Evolutionary conservation across 164 flowering plant species (phyloP), one percentile per base, ranked within the genome.

Genomic region (Annona cherimola): DNA sequence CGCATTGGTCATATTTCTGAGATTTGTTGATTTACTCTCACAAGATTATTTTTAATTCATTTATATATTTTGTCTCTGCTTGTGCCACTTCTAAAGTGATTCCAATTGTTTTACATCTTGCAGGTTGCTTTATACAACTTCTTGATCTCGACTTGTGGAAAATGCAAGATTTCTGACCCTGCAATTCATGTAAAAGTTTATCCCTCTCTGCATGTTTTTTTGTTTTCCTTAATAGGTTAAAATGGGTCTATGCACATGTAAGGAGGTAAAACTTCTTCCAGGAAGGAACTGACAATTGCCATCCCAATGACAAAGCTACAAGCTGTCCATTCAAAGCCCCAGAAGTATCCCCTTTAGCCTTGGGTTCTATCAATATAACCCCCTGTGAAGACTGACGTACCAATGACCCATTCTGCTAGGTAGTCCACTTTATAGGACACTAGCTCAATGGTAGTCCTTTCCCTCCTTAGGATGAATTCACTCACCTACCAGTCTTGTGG

Each of bases 101-200:
- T 45, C 4, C 50, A 16, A 5, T 45, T 69, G 3, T 77, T 50
- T 64, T 11, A 26, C 35, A 26, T 80, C 69, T 78, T 66, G 54
- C 79, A 95, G 99, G 98, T 87, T 72, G 80, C 83, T 68, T 67
- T 89, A 42, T 95, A 90, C 85, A 95, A 95, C 78, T 88, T 84
- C 77, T 78, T 95, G 81, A 93, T 95, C 71, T 90, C 99, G 67
- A 81, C 87, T 3, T 91, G 96, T 79, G 99, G 94, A 65, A 93
- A 90, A 79, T 86, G 94, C 79, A 86, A 83, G 80, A 79, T 81
- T 67, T 84, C 94, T 66, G 85, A 89, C 50, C 84, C 73, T 70
- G 99, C 99, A 46, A 73, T 87, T 70, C 83, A 70, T 65, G 98
- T 95, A 84, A 76, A 79, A 66, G 74, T 57, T 42, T 61, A 14